phyloP scores from a whole-genome alignment of 2,329 filamentous ascomycete genomes.

The Diaporthe sp. region DNA sequence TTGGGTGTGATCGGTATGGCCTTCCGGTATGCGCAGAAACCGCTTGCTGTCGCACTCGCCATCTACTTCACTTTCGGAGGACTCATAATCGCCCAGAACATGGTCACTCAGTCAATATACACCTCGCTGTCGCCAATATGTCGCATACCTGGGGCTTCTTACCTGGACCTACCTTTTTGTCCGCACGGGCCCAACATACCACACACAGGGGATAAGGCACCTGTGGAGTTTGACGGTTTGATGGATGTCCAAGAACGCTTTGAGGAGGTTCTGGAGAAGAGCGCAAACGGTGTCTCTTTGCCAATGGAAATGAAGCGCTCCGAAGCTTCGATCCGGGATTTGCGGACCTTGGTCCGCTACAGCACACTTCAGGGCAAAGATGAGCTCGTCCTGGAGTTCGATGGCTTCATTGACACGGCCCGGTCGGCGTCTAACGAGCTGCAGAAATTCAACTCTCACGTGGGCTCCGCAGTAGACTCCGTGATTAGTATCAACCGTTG shows the following conservation, averaged over 20 bases:
- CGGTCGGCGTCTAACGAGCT: slow-evolving; percentile 75
- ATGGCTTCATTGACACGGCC: slow-evolving; percentile 80
- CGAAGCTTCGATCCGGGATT: slow-evolving; percentile 80
- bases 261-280: slow-evolving; percentile 79
- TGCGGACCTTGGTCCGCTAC: slow-evolving; percentile 79
- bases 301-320: slow-evolving; percentile 85
- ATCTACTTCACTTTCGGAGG: slow-evolving; percentile 72
- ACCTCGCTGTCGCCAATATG: slow-evolving; percentile 78
- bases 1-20: slow-evolving; percentile 70
- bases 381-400: slow-evolving; percentile 81
- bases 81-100: slow-evolving; percentile 71
- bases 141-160: slow-evolving; percentile 74
- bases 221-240: slow-evolving; percentile 79
- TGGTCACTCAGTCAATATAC: slow-evolving; percentile 72
- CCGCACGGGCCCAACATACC: slow-evolving; percentile 44
- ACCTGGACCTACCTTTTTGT: slow-evolving; percentile 76
- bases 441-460: slow-evolving; percentile 81
- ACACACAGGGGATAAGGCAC: slow-evolving; percentile 43
- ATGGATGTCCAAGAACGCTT: slow-evolving; percentile 83
- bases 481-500: slow-evolving; percentile 82
- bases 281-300: slow-evolving; percentile 74
- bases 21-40: slow-evolving; percentile 73
- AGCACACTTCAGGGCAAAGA: slow-evolving; percentile 76
- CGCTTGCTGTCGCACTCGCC: slow-evolving; percentile 73
- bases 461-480: slow-evolving; percentile 80